phyloP scores from a whole-genome alignment of 192 early-diverging fungal species.

The Neocallimastix lanati region DNA sequence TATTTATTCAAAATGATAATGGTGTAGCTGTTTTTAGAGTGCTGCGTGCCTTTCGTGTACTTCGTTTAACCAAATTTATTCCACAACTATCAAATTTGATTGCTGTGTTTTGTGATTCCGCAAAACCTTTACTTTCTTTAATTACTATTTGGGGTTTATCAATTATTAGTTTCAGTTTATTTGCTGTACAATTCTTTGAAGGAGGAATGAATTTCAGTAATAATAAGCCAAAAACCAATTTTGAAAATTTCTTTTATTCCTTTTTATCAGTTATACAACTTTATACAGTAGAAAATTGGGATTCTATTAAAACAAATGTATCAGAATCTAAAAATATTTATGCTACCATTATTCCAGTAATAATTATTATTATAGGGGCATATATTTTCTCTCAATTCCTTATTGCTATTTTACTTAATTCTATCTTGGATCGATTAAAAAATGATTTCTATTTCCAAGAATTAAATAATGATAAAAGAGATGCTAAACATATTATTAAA shows the following conservation, averaged over 20 bases:
- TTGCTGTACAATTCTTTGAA: not conserved
- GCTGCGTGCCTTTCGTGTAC: not conserved
- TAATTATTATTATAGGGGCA: not conserved
- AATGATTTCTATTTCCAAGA: not conserved
- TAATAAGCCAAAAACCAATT: not conserved
- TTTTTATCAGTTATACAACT: not conserved
- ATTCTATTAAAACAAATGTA: not conserved
- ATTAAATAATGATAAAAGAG: not conserved
- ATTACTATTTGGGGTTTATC: not conserved
- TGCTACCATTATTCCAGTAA: not conserved
- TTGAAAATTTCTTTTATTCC: not conserved
- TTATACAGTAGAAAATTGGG: not conserved
- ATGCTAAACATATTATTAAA: not conserved
- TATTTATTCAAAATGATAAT: not conserved
- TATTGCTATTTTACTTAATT: not conserved
- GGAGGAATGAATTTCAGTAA: not conserved
- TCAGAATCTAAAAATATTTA: not conserved
- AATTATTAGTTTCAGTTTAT: not conserved
- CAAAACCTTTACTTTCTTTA: not conserved
- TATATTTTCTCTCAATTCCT: not conserved
- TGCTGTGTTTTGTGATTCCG: not conserved
- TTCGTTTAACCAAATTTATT: not conserved
- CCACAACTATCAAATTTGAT: not conserved
- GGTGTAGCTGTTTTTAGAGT: not conserved
- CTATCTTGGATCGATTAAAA: not conserved